Conservation (phyloP, 495 filamentous ascomycete genomes). For the Neurospora intermedia region DNA sequence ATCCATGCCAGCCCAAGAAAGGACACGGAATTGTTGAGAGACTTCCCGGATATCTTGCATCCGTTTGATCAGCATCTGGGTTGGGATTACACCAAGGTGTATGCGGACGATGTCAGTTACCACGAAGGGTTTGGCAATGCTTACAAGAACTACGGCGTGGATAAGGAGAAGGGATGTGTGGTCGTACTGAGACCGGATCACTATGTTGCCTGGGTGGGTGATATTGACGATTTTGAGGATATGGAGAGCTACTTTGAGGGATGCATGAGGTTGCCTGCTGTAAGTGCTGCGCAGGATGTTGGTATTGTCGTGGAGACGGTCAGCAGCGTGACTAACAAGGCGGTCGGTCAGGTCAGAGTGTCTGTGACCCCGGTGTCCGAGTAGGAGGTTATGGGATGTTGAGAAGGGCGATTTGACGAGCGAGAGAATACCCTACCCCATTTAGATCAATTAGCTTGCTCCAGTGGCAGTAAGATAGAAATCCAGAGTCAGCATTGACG, state of each 20-base stretch:
- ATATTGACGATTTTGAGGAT: conserved; percentile 40
- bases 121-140: conserved; percentile 52
- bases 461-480: no score
- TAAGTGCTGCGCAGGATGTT: neutral
- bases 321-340: neutral
- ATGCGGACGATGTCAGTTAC: conserved; percentile 50
- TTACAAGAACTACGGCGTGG: conserved; percentile 53
- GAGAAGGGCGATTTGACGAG: neutral
- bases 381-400: neutral
- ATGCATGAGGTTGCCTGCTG: conserved; percentile 13
- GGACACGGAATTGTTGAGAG: conserved; percentile 41
- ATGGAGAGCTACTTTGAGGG: conserved; percentile 29
- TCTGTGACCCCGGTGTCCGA: neutral
- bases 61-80: conserved; percentile 45
- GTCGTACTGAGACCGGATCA: conserved; percentile 51
- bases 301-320: neutral
- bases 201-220: conserved; percentile 49
- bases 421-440: neutral
- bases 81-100: conserved; percentile 57
- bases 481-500: neutral
- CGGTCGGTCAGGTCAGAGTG: neutral
- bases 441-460: neutral
- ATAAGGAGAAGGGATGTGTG: conserved; percentile 46
- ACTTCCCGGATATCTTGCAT: conserved; percentile 48
- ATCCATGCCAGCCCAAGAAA: conserved; percentile 43